Conservation (phyloP, 176 grass and related monocot species). For the Aegilops speltoides region DNA sequence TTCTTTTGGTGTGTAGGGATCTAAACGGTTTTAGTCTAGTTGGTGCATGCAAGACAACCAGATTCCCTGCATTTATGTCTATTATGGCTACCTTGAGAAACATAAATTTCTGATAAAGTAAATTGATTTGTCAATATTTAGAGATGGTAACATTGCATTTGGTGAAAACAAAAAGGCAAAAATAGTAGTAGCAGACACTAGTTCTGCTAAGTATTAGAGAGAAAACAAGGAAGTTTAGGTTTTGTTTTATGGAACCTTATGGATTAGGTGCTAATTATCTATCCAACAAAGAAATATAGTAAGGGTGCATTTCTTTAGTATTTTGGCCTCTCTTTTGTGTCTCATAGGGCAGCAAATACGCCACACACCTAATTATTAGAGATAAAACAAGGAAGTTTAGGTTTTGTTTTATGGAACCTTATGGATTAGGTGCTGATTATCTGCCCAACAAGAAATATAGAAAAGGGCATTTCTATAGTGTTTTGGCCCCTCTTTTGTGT, state of each 20-base stretch:
- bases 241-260: slow-evolving; percentile 18
- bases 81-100: slow-evolving; percentile 11
- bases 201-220: slow-evolving; percentile 11
- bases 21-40: slow-evolving; percentile 13
- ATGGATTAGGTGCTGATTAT: slow-evolving; percentile 24
- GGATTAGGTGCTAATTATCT: slow-evolving; percentile 17
- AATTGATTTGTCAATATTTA: not conserved
- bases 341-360: not conserved
- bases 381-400: slow-evolving; percentile 1
- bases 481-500: not conserved
- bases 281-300: slow-evolving; percentile 24
- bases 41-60: not conserved
- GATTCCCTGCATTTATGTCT: not conserved
- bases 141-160: not conserved
- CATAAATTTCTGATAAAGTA: not conserved
- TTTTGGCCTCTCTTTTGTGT: not conserved
- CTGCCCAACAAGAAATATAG: slow-evolving; percentile 18
- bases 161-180: not conserved
- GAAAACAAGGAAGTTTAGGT: not conserved
- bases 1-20: slow-evolving; percentile 18
- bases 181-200: not conserved
- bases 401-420: slow-evolving; percentile 13
- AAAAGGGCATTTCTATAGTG: slow-evolving; percentile 6
- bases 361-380: slow-evolving; percentile 16
- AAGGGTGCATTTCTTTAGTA: not conserved